Evolutionary conservation across 805 yeast genomes (phyloP), one percentile per base, ranked within the genome.

Genomic region (Starmerella ratchasimensis): DNA sequence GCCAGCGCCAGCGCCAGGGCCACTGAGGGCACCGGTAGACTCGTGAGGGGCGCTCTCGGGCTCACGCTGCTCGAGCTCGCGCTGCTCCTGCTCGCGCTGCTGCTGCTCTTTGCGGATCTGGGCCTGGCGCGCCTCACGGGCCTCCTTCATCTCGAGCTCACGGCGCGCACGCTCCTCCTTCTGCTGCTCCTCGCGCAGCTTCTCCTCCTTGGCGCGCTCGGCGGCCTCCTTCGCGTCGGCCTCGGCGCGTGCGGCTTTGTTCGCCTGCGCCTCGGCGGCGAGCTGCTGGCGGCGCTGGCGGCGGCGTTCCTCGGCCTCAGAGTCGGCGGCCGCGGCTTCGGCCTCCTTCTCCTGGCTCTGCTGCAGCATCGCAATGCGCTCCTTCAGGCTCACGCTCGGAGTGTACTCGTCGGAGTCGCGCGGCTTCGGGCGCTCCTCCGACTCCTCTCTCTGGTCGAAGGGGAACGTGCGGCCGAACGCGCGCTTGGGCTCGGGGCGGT

Each of bases 351-450:
- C 80, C 42, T 71, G 72, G 53, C 82, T 94, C 52, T 81, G 72
- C 55, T 86, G 94, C 35, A 88, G 64, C 51, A 81, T 51, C 4
- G 83, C 82, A 54, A 88, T 83, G 47, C 97, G 69, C 49, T 90
- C 96, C 54, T 79, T 79, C 50, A 88, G 63, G 40, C 93, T 77
- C 63, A 84, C 59, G 48, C 80, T 75, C 7, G 94, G 94, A 24
- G 24, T 28, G 32, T 33, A 34, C 49, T 24, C 43, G 42, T 29
- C 46, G 33, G 36, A 47, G 52, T 13, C 36, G 45, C 20, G 43
- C 44, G 17, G 40, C 29, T 31, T 37, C 43, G 26, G 31, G 35
- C 28, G 54, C 45, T 5, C 63, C 52, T 4, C 65, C 58, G 31
- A 29, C 14, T 29, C 33, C 18, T 31, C 54, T 22, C 22, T 20